phyloP scores from a whole-genome alignment of 352 stramenopile genomes.

The Phytophthora aleatoria region DNA sequence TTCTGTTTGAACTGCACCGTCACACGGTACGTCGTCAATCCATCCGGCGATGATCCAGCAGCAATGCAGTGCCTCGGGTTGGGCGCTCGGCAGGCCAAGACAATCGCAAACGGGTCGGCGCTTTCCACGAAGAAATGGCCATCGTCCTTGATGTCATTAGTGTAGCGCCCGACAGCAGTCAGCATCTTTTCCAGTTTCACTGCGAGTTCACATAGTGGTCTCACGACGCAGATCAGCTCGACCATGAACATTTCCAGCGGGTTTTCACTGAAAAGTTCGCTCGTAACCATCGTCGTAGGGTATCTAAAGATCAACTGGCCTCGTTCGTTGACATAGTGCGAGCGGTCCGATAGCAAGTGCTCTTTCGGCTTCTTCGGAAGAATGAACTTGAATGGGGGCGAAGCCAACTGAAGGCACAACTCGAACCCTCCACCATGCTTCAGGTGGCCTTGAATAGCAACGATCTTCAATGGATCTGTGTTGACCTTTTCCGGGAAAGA shows the following conservation, averaged over 20 bases:
- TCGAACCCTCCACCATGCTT: conserved; percentile 81
- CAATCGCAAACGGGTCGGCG: conserved; percentile 83
- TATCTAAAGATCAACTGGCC: conserved; percentile 87
- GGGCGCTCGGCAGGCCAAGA: conserved; percentile 70
- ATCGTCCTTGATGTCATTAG: conserved; percentile 71
- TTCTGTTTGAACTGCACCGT: conserved; percentile 89
- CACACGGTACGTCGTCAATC: conserved; percentile 78
- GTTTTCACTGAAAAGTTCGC: conserved; percentile 82
- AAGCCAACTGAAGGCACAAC: conserved; percentile 70
- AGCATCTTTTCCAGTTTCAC: conserved; percentile 85
- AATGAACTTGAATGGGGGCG: conserved; percentile 74
- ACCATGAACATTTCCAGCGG: conserved; percentile 88
- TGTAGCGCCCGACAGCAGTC: conserved; percentile 64
- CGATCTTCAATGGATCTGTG: conserved; percentile 76
- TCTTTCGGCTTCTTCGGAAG: conserved; percentile 59
- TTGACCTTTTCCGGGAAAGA: conserved; percentile 88
- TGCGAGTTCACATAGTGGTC: conserved; percentile 82
- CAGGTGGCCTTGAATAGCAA: conserved; percentile 81
- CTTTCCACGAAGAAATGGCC: conserved; percentile 87
- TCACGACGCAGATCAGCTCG: conserved; percentile 86
- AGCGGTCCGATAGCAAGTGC: conserved; percentile 62
- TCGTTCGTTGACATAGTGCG: conserved; percentile 75
- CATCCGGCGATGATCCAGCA: conserved; percentile 70
- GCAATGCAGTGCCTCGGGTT: conserved; percentile 78
- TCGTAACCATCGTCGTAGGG: conserved; percentile 62